Evolutionary conservation across 768 basidiomycete genomes (phyloP).

Genomic region (Mycena crocata): DNA sequence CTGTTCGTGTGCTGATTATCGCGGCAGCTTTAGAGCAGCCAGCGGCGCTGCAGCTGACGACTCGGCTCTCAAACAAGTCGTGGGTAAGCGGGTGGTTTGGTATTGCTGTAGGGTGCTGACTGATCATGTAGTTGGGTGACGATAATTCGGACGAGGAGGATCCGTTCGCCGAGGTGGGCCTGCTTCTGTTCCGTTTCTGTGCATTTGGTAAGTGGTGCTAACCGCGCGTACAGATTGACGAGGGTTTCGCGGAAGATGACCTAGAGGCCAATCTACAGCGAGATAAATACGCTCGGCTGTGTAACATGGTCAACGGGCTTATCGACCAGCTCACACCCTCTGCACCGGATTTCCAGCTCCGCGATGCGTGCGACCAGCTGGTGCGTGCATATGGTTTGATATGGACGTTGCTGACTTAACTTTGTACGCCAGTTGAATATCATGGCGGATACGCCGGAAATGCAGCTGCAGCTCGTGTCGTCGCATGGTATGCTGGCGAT

Average conservation of each 20-base stretch:
- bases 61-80: conserved; percentile 87
- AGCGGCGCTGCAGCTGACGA: conserved; percentile 87
- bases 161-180: conserved; percentile 90
- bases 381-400: conserved; percentile 50
- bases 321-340: conserved; percentile 89
- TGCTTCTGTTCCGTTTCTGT: background rate
- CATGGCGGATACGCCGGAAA: conserved; percentile 83
- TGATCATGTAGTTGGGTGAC: conserved; percentile 68
- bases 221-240: conserved; percentile 76
- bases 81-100: conserved; percentile 66
- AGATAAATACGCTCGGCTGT: conserved; percentile 92
- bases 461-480: conserved; percentile 89
- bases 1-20: conserved; percentile 4
- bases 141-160: conserved; percentile 92
- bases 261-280: conserved; percentile 92
- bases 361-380: conserved; percentile 88
- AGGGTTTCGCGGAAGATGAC: conserved; percentile 92
- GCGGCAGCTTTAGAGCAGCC: conserved; percentile 65
- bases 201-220: background rate
- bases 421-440: conserved; percentile 69
- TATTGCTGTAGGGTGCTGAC: conserved; percentile 1
- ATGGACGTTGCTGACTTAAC: background rate
- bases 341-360: conserved; percentile 84
- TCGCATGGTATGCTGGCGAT: conserved; percentile 96
- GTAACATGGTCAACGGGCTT: conserved; percentile 81